These are phyloP conservation scores for Guadua angustifolia DNA, from an alignment of 176 grass and related monocot genomes.

Conservation along the genomic window DNA sequence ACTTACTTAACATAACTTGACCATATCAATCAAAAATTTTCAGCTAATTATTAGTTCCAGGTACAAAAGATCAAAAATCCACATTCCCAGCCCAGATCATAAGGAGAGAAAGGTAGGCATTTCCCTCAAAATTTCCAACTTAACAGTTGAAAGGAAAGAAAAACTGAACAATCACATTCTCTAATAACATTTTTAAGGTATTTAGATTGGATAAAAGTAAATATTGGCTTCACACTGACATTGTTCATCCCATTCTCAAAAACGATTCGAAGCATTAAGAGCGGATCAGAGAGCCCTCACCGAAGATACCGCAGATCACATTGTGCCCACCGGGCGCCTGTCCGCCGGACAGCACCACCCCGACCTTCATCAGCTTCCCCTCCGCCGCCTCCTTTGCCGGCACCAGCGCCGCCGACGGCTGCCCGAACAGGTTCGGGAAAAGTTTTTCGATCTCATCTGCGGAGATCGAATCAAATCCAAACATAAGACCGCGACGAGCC, in stretches of 20 bases:
- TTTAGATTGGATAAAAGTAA: not conserved
- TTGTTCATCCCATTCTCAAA: not conserved
- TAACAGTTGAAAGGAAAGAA: not conserved
- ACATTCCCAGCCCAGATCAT: not conserved
- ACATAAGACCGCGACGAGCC: not conserved
- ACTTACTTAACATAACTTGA: not conserved
- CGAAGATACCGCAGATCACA: slow-evolving; percentile 97
- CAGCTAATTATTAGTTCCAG: not conserved
- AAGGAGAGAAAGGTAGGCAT: not conserved
- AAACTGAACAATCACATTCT: not conserved
- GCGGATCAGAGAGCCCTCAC: slow-evolving; percentile 36
- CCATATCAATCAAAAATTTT: not conserved
- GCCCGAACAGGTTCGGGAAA: slow-evolving; percentile 77
- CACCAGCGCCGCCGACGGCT: slow-evolving; percentile 69
- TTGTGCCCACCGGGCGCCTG: slow-evolving; percentile 93
- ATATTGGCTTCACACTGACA: not conserved
- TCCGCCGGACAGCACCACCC: slow-evolving; percentile 83
- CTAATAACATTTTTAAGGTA: not conserved
- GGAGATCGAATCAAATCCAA: slow-evolving; percentile 21
- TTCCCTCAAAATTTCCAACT: not conserved
- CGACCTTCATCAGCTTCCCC: slow-evolving; percentile 61
- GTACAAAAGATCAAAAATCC: not conserved
- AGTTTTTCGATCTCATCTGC: slow-evolving; percentile 94
- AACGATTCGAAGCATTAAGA: not conserved
- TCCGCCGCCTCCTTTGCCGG: slow-evolving; percentile 38